Conservation (phyloP, 2,329 filamentous ascomycete species). For the Colletotrichum sidae region DNA sequence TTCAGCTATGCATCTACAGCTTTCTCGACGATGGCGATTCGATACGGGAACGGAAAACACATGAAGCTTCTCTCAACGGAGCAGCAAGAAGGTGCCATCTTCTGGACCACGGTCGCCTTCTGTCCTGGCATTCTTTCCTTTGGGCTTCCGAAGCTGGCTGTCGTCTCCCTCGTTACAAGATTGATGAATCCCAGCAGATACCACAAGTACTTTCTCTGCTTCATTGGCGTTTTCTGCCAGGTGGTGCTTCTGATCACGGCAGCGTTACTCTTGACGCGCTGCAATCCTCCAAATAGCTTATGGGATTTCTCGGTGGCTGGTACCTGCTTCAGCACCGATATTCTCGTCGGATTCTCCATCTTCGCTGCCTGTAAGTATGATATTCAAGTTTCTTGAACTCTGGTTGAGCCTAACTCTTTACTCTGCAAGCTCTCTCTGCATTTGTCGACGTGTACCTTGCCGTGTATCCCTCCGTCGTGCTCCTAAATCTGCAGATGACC, state of each 20-base stretch:
- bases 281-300: constrained; percentile 39
- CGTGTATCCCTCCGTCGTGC: constrained; percentile 40
- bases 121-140: constrained; percentile 43
- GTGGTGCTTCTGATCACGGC: constrained; percentile 37
- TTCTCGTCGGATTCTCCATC: background rate
- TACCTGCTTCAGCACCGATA: background rate
- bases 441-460: constrained; percentile 44
- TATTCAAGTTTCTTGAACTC: background rate
- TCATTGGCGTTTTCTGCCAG: constrained; percentile 35
- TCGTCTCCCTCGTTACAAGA: constrained; percentile 41
- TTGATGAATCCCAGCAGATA: constrained; percentile 41
- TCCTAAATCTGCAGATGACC: constrained; percentile 39
- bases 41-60: constrained; percentile 40
- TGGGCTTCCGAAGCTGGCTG: constrained; percentile 45
- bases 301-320: constrained; percentile 38
- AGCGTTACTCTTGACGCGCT: constrained; percentile 40
- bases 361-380: constrained; percentile 1
- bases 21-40: constrained; percentile 34
- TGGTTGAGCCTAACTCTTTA: background rate
- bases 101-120: constrained; percentile 43
- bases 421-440: constrained; percentile 40
- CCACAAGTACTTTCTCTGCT: constrained; percentile 42
- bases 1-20: too few relatives aligned
- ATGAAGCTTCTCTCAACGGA: constrained; percentile 33
- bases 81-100: constrained; percentile 22